Conservation (phyloP, 2,329 filamentous ascomycete genomes). For the Erysiphe neolycopersici region DNA sequence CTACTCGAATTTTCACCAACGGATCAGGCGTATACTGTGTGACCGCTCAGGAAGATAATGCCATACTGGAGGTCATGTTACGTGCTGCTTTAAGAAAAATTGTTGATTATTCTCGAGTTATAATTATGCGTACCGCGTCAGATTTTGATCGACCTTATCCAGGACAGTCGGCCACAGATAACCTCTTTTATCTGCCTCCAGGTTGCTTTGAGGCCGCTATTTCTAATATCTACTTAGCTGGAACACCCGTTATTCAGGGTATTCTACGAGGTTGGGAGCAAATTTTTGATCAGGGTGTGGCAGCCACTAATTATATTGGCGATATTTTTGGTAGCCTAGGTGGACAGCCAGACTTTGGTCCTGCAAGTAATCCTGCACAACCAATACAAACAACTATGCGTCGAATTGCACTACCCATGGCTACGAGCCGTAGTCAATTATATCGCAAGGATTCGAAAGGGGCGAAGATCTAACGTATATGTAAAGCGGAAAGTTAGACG, state of each 20-base stretch:
- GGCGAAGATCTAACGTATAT: too few species aligned
- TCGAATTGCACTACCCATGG: too few species aligned
- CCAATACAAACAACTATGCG: constrained; percentile 5
- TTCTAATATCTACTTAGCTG: constrained; percentile 38
- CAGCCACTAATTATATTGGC: constrained; percentile 37
- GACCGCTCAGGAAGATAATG: constrained; percentile 48
- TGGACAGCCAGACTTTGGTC: constrained; percentile 37
- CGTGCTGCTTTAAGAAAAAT: constrained; percentile 27
- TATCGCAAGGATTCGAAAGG: too few species aligned
- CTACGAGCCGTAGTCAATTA: too few species aligned
- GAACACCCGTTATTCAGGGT: constrained; percentile 30
- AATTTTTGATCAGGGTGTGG: constrained; percentile 29
- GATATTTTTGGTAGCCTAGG: constrained; percentile 45
- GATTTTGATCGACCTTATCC: constrained; percentile 46
- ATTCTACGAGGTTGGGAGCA: constrained; percentile 33
- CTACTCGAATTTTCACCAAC: constrained; percentile 36
- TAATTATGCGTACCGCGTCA: constrained; percentile 40
- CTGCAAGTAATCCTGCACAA: constrained; percentile 19
- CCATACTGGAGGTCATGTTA: constrained; percentile 36
- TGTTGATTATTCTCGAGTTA: constrained; percentile 38
- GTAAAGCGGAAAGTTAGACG: too few species aligned
- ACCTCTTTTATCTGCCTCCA: constrained; percentile 31
- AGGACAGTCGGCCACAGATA: constrained; percentile 25
- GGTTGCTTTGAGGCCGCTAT: constrained; percentile 37
- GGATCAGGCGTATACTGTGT: constrained; percentile 41